phyloP scores from a whole-genome alignment of 177 flowering plant species.

The Vitis hybrid region DNA sequence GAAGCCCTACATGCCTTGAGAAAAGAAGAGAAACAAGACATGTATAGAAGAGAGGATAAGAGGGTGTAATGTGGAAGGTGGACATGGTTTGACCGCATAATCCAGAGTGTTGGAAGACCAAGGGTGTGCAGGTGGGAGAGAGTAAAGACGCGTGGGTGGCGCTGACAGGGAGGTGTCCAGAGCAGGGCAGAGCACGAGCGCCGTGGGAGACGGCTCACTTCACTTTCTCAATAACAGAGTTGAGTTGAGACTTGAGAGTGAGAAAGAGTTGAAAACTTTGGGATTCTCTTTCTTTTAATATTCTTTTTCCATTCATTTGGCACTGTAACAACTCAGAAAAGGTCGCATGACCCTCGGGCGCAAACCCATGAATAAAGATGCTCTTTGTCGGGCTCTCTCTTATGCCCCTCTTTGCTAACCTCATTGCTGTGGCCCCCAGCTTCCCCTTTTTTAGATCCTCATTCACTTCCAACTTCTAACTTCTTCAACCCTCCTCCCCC shows the following conservation, averaged over 20 bases:
- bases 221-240: neutral
- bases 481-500: too few relatives aligned
- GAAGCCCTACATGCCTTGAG: too few relatives aligned
- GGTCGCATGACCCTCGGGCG: conserved; percentile 31
- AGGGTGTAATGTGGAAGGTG: neutral
- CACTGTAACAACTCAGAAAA: conserved; percentile 8
- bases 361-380: conserved; percentile 47
- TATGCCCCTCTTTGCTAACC: neutral
- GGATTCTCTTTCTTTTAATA: conserved; percentile 6
- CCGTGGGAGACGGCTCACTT: conserved; percentile 6
- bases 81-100: conserved; percentile 17
- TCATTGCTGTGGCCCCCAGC: too few relatives aligned
- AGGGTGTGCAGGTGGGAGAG: conserved; percentile 1
- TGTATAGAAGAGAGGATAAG: neutral
- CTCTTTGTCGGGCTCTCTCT: conserved; percentile 43
- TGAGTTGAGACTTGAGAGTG: too few relatives aligned
- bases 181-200: conserved; percentile 19
- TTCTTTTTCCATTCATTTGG: neutral
- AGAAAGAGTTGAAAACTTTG: neutral
- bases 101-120: conserved; percentile 14
- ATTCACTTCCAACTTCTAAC: neutral
- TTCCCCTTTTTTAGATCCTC: conserved; percentile 1
- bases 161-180: conserved; percentile 27
- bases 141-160: conserved; percentile 35
- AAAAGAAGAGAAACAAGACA: too few relatives aligned